Base-by-base conservation (phyloP, 2,329 filamentous ascomycete genomes). In the Cadophora sp. region DNA sequence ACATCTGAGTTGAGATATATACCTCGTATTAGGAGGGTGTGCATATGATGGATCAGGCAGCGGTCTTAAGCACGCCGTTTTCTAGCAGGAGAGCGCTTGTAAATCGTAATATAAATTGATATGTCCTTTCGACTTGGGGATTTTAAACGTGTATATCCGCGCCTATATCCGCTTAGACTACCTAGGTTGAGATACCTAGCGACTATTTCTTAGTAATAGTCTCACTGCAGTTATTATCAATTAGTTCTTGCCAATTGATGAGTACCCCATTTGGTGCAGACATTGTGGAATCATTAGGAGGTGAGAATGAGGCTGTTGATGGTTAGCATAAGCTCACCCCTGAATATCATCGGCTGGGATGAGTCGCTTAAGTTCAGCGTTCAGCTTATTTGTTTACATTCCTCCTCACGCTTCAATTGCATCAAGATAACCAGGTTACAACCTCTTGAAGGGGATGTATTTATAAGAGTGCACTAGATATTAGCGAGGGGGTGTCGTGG, bases 21-120 rank as follows among this genome's bases (percentile, higher is more conserved):
- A 84, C 62, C 81, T 83, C 4, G 85, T 83, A 30, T 82, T 79
- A 18, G 81, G 82, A 3, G 88, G 73, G 56, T 70, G 45, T 14
- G 68, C 68, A 66, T 74, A 75, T 85, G 43, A 79, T 79, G 16
- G 80, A 78, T 74, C 84, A 79, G 2, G 90, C 87, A 1, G 89
- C 88, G 59, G 83, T 84, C 88, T 89, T 91, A 78, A 90, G 85
- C 8, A 93, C 81, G 68, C 48, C 3, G 70, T 69, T 64, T 83
- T 83, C 33, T 84, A 83, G 72, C 86, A 88, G 1, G 86, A 84
- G 85, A 89, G 91, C 30, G 82, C 80, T 84, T 90, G 91, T 73
- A 91, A 85, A 72, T 89, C 84, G 62, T 88, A 82, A 77, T 90
- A 92, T 0, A 90, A 91, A 75, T 94, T 94, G 66, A 70, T 80